Evolutionary conservation across 768 basidiomycete species (phyloP).

Genomic region (Filobasidium wieringae): DNA sequence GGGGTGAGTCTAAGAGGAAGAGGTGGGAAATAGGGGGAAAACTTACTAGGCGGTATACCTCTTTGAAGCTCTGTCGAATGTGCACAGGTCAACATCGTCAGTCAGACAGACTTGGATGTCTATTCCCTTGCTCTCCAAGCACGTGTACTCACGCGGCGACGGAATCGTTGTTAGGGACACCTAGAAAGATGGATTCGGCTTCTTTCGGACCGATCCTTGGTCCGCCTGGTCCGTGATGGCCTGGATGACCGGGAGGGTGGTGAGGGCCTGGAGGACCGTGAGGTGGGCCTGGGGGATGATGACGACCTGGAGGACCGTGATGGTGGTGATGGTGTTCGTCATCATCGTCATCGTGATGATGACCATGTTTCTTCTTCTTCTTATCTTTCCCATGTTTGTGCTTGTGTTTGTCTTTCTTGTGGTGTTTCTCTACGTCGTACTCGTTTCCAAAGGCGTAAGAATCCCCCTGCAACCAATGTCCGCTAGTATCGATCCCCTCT

Average conservation of each 20-base stretch:
- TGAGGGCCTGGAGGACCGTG: background rate
- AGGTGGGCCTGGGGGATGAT: background rate
- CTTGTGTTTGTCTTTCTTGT: slow-evolving; percentile 7
- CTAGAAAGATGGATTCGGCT: slow-evolving; percentile 34
- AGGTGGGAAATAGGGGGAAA: background rate
- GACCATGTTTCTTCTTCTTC: background rate
- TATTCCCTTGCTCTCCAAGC: background rate
- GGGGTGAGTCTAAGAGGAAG: background rate
- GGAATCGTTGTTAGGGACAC: slow-evolving; percentile 31
- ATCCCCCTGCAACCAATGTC: no score
- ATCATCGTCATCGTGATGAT: background rate
- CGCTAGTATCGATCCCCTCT: background rate
- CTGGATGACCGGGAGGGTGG: background rate
- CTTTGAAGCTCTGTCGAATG: slow-evolving; percentile 19
- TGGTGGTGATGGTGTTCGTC: slow-evolving; percentile 4
- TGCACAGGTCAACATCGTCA: background rate
- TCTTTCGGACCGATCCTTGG: slow-evolving; percentile 10
- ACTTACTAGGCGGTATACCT: slow-evolving; percentile 26
- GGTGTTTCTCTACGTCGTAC: slow-evolving; percentile 1
- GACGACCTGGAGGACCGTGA: slow-evolving; percentile 1
- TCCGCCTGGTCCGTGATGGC: slow-evolving; percentile 3
- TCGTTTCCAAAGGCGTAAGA: no score
- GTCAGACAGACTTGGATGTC: background rate
- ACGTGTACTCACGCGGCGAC: slow-evolving; percentile 26
- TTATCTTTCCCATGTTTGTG: slow-evolving; percentile 5